Percentiles rank a stretch among this genome's conserved stretches.
Conservation (phyloP, 2,329 filamentous ascomycete species). For the Colletotrichum sp. region DNA sequence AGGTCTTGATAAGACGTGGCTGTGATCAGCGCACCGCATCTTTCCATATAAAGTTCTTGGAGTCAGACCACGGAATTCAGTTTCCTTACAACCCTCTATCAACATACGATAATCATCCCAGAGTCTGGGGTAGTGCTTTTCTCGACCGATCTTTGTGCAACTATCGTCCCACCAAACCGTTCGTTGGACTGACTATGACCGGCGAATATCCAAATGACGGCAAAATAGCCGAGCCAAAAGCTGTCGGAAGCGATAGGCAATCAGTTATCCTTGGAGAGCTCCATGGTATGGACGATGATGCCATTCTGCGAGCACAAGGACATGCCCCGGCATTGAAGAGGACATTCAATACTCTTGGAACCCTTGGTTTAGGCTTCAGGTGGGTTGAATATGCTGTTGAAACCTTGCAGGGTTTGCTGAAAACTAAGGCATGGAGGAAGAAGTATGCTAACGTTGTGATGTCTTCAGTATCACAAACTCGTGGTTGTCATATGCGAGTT, state of each 20-base stretch:
- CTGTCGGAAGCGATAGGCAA: not conserved
- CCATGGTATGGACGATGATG: constrained; percentile 13
- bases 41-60: not conserved
- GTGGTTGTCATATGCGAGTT: constrained; percentile 20
- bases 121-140: not conserved
- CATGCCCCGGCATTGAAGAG: constrained; percentile 20
- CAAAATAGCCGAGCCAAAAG: not conserved
- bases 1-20: not conserved
- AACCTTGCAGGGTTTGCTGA: not conserved
- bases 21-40: not conserved
- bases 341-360: constrained; percentile 19
- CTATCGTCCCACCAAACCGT: not conserved
- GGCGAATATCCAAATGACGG: not conserved
- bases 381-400: not conserved
- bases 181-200: not conserved
- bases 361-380: constrained; percentile 13
- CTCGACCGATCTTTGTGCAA: not conserved
- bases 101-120: not conserved
- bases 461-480: constrained; percentile 24
- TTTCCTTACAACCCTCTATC: not conserved
- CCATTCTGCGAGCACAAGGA: constrained; percentile 22
- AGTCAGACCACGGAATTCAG: not conserved
- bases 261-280: not conserved
- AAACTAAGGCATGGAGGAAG: not conserved
- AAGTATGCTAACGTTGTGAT: not conserved